A percentile compares a stretch with the other conserved stretches of the same genome.
phyloP scores from a whole-genome alignment of 2,329 filamentous ascomycete genomes.

The Penicillium palitans region DNA sequence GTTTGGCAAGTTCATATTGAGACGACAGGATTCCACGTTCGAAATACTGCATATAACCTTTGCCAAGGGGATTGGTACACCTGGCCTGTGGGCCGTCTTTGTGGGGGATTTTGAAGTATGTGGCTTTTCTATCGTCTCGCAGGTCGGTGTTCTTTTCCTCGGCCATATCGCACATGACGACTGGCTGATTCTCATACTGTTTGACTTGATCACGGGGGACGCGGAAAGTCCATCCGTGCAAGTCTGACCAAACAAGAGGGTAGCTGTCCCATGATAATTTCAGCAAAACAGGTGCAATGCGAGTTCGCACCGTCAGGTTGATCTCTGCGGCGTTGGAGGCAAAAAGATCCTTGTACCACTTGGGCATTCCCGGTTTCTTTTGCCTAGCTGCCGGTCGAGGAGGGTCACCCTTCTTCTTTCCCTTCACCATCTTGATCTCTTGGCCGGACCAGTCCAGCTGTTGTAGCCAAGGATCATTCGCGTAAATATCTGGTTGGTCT shows the following conservation, averaged over 20 bases:
- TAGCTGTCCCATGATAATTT: conserved; percentile 85
- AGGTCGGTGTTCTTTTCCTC: conserved; percentile 69
- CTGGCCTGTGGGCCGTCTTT: conserved; percentile 87
- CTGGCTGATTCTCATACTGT: conserved; percentile 69
- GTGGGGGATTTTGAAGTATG: conserved; percentile 92
- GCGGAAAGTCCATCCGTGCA: conserved; percentile 88
- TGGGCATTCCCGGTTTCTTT: conserved; percentile 91
- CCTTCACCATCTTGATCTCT: conserved; percentile 86
- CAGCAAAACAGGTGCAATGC: conserved; percentile 81
- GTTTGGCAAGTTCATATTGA: conserved; percentile 85
- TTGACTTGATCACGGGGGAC: conserved; percentile 63
- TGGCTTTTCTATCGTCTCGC: conserved; percentile 63
- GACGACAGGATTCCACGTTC: conserved; percentile 86
- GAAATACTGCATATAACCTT: conserved; percentile 86
- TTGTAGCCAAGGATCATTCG: conserved; percentile 81
- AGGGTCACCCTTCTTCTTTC: conserved; percentile 80
- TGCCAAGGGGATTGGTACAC: conserved; percentile 85
- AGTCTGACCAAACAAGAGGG: conserved; percentile 89
- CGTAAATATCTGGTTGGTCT: conserved; percentile 66
- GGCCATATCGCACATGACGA: conserved; percentile 72
- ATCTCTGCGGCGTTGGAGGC: conserved; percentile 65
- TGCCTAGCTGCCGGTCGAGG: conserved; percentile 76
- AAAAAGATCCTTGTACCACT: conserved; percentile 95
- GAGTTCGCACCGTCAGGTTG: conserved; percentile 77
- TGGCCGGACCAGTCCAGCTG: conserved; percentile 97